Evolutionary conservation across 2,329 filamentous ascomycete species (phyloP).

Genomic region (Xylariomycetidae sp.): DNA sequence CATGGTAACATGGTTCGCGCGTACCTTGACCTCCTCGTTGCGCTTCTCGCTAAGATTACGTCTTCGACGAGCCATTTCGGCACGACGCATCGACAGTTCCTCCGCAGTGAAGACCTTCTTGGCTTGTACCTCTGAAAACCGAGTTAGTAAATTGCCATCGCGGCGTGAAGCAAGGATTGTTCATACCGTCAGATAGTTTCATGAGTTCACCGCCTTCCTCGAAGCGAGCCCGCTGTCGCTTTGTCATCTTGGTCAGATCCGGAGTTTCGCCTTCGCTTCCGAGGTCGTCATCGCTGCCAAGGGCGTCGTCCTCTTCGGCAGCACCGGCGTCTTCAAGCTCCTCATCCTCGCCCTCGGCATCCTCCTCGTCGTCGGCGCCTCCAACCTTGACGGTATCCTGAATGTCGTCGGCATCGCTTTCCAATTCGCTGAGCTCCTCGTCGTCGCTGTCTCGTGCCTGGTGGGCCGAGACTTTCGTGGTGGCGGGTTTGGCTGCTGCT

Average conservation of each 20-base stretch:
- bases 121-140: constrained; percentile 51
- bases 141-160: constrained; percentile 10
- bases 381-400: constrained; percentile 39
- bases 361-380: constrained; percentile 34
- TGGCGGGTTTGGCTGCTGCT: constrained; percentile 26
- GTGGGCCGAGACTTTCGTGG: constrained; percentile 20
- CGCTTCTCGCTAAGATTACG: constrained; percentile 60
- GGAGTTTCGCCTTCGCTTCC: constrained; percentile 45
- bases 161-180: not conserved
- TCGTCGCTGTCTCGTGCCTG: constrained; percentile 41
- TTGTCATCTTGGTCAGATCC: constrained; percentile 55
- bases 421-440: constrained; percentile 50
- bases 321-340: constrained; percentile 37
- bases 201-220: constrained; percentile 48
- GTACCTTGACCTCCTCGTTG: constrained; percentile 58
- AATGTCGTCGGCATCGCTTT: constrained; percentile 43
- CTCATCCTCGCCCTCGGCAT: constrained; percentile 36
- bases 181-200: constrained; percentile 55
- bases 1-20: no score
- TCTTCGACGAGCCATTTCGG: constrained; percentile 56
- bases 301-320: constrained; percentile 33
- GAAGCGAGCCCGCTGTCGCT: constrained; percentile 53
- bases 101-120: constrained; percentile 58
- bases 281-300: constrained; percentile 37
- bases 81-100: constrained; percentile 55